Evolutionary conservation across 2,329 filamentous ascomycete species (phyloP), one percentile per base, ranked within the genome.

Genomic region (Aspergillus terreus): DNA sequence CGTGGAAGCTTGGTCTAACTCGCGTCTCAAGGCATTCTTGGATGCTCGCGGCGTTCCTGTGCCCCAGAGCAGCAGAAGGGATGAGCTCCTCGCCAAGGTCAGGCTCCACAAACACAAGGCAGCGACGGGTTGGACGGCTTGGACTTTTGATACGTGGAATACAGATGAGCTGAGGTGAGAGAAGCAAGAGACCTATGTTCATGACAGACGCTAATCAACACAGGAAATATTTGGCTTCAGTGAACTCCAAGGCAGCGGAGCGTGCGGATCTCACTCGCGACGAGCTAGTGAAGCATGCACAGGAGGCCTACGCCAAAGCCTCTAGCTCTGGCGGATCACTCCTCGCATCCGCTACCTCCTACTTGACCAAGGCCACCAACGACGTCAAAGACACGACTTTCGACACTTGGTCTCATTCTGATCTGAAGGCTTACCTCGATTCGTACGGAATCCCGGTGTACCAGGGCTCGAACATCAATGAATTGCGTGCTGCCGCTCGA

Each of bases 111-210:
- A 82, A 23, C 84, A 91, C 74, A 86, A 87, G 72, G 86, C 85
- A 44, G 78, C 83, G 7, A 78, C 78, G 44, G 84, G 82, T 15
- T 89, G 82, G 76, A 86, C 76, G 53, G 82, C 85, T 3, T 92
- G 88, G 87, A 90, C 85, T 14, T 91, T 90, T 66, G 87, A 92
- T 59, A 89, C 90, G 55, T 84, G 87, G 71, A 87, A 83, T 36
- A 78, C 80, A 47, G 85, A 90, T 2, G 87, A 88, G 63, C 71
- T 92, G 44, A 85, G 84, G 76, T 78, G 74, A 30, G 27, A 30
- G 27, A 30, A 30, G 9, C 23, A 23, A 30, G 27, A 30, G 10
- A 11, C 11, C 4, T 5, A 4, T 12, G 2, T 2, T 21, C 3
- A 11, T 17, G 23, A 17, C 17, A 3, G 12, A 10, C 4, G 25